phyloP scores from a whole-genome alignment of 345 rosid species.

The Eucalyptus melliodora region DNA sequence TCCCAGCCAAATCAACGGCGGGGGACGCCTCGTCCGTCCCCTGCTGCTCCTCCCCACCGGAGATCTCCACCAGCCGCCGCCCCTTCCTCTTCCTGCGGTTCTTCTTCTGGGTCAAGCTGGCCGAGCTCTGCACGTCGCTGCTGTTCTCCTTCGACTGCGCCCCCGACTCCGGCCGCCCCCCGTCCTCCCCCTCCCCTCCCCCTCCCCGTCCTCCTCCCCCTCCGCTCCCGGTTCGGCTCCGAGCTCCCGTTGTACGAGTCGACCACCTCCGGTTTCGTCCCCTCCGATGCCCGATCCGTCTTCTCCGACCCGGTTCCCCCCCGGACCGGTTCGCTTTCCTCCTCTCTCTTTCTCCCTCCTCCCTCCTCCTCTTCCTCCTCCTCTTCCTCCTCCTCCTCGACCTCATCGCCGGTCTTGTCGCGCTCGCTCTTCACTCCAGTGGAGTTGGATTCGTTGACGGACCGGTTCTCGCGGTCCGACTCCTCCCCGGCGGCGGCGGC shows the following conservation, averaged over 20 bases:
- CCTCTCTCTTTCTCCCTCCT: background rate
- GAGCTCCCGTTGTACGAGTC: constrained; percentile 15
- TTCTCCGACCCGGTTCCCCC: constrained; percentile 2
- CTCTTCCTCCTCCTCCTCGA: background rate
- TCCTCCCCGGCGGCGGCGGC: constrained; percentile 28
- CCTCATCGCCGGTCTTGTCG: constrained; percentile 5
- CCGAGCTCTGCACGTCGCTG: constrained; percentile 49
- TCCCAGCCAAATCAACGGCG: background rate
- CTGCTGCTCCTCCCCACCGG: constrained; percentile 3
- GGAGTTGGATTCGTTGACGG: constrained; percentile 80
- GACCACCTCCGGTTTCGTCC: constrained; percentile 8
- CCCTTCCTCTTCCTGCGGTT: constrained; percentile 15
- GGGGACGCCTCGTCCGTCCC: background rate
- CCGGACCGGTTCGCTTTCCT: constrained; percentile 3
- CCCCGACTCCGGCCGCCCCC: constrained; percentile 21
- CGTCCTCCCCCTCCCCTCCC: constrained; percentile 7
- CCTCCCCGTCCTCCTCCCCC: background rate
- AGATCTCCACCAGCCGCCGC: constrained; percentile 7
- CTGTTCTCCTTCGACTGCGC: constrained; percentile 21
- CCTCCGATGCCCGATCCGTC: constrained; percentile 16
- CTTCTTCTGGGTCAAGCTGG: constrained; percentile 13
- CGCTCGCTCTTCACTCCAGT: constrained; percentile 26
- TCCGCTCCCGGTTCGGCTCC: constrained; percentile 2
- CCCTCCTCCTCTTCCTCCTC: background rate
- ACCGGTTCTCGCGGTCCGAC: constrained; percentile 47